Evolutionary conservation across 345 rosid genomes (phyloP).

Genomic region (Gossypium thurberi): DNA sequence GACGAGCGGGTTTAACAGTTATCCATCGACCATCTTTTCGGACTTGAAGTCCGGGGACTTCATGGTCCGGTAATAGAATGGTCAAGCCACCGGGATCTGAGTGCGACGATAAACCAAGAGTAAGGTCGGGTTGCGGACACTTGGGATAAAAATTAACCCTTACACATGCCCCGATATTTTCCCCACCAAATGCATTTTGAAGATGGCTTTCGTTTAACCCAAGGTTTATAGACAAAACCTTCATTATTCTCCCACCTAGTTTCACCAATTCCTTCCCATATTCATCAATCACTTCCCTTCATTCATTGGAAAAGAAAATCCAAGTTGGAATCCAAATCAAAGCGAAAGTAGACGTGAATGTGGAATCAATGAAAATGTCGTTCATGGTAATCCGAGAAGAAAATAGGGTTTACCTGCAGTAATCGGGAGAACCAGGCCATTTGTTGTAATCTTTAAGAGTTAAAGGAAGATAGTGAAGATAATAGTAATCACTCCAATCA

Average conservation of each 20-base stretch:
- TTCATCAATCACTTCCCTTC: conserved; percentile 70
- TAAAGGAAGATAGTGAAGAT: conserved; percentile 62
- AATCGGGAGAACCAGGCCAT: conserved; percentile 70
- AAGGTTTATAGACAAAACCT: conserved; percentile 57
- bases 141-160: conserved; percentile 86
- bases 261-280: conserved; percentile 56
- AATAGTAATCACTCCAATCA: conserved; percentile 94
- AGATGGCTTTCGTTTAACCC: conserved; percentile 47
- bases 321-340: background rate
- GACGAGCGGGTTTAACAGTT: conserved; percentile 74
- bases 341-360: too few species aligned
- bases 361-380: too few species aligned
- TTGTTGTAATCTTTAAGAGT: conserved; percentile 51
- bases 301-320: background rate
- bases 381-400: too few species aligned
- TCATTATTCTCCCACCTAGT: conserved; percentile 61
- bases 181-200: conserved; percentile 74
- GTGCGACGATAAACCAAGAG: conserved; percentile 82
- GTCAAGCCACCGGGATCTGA: conserved; percentile 97
- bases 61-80: conserved; percentile 62
- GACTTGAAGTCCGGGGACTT: conserved; percentile 80
- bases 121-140: conserved; percentile 84
- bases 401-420: conserved; percentile 43
- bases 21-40: conserved; percentile 57
- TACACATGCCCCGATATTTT: conserved; percentile 61